Evolutionary conservation across 495 filamentous ascomycete species (phyloP), one percentile per base, ranked within the genome.

Genomic region (Hypoxylon subgilvum): DNA sequence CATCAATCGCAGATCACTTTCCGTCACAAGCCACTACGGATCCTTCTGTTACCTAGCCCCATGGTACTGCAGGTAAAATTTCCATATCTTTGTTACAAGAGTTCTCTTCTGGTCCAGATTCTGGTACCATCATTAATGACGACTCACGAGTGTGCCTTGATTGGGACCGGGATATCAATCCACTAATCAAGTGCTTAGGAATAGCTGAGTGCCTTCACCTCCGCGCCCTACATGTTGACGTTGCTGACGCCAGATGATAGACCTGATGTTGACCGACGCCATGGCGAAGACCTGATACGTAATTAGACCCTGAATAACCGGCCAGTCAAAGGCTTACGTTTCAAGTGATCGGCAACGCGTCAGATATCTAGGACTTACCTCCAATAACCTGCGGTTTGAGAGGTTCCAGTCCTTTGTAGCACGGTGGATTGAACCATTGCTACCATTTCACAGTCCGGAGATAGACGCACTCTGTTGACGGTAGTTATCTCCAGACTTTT

Each of bases 211-310:
- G 31, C 28, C 36, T 30, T 16, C 23, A 27, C 23, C 3, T 3
- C n/a, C 5, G 17, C 4, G 22, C 27, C 17, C 21, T 21, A 21
- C 28, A 6, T 31, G 22, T 34, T 34, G 18, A 13, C 14, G 16
- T 30, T 44, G 53, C 53, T 57, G 45, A 50, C 53, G 53, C 53
- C 55, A 44, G 28, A 12, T 57, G 32, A 30, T 25, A 51, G 38
- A 30, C 39, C 39, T 58, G 46, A 50, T 45, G 30, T 25, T 44
- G 40, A 51, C 47, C 40, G 55, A 38, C 6, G 38, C 32, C 38
- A 36, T 21, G 38, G 36, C 27, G 21, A 3, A 49, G 28, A 44
- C 27, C 18, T 36, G 40, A 36, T 44, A 53, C 7, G 36, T 18
- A 7, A 18, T 3, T 34, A 30, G 27, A 22, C 21, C 40, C 39